Base-by-base conservation (phyloP, 768 basidiomycete species). In the Tricholoma sp. region DNA sequence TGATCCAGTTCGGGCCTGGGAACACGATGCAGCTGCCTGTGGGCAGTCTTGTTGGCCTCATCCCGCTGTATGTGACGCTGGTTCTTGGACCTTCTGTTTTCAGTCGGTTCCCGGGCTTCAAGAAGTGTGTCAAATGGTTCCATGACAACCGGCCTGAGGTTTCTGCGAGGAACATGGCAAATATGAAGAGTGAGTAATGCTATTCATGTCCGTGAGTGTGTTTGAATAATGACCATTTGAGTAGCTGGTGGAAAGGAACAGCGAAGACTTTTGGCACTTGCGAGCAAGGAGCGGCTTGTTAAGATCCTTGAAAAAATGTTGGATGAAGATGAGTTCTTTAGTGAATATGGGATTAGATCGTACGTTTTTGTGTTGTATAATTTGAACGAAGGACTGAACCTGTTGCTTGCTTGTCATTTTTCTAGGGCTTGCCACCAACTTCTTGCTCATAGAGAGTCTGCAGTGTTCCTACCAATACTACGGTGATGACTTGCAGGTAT, bases 91-190 rank as follows among this genome's bases (percentile, higher is more conserved):
- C 97, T 2, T 74, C 85, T 6, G 83, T 87, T 28, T 80, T 99
- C 63, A 92, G 93, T 65, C 84, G 89, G 29, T 91, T 98, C 76
- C 94, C 95, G 7, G 94, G 97, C 1, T 99, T 99, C 81, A 98
- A 93, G 77, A 98, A 98, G 74, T 84, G 97, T 37, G 84, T 99
- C 83, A 92, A 99, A 58, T 98, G 97, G 97, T 99, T 98, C 75
- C 83, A 98, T 52, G 85, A 97, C 65, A 90, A 98, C 71, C 75
- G 95, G n/a, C 85, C 88, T 0, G 91, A 86, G 55, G 82, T 98
- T 41, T 88, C 94, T 11, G 81, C 80, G 50, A 79, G 97, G 61
- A 99, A 97, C 70, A 93, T 98, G 80, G 95, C 97, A 5, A 97
- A 96, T 70, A 95, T 98, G 84, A 89, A 87, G 72, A 84, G 91